A percentile compares a stretch with the other conserved stretches of the same genome.
Evolutionary conservation across 2,329 filamentous ascomycete genomes (phyloP).

Genomic region (Rasamsonia emersonii): DNA sequence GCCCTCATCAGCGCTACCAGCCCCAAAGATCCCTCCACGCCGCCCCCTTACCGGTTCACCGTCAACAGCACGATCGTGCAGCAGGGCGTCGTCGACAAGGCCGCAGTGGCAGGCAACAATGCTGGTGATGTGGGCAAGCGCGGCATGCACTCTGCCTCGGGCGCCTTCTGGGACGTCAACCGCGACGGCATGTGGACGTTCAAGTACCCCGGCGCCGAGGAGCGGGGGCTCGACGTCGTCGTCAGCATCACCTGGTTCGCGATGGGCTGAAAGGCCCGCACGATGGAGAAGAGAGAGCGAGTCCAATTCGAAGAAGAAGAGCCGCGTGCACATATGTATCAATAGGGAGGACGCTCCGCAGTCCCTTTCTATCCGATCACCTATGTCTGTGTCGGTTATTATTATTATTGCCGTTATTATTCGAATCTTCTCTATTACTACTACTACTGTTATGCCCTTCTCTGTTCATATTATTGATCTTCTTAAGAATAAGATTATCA

Average conservation of each 20-base stretch:
- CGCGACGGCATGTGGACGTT: constrained; percentile 47
- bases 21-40: constrained; percentile 23
- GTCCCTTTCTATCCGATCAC: no score
- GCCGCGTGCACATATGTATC: no score
- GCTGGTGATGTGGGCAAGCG: constrained; percentile 64
- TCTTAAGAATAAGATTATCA: no score
- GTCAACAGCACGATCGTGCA: constrained; percentile 98
- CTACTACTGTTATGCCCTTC: no score
- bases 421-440: no score
- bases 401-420: no score
- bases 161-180: constrained; percentile 44
- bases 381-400: no score
- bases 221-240: constrained; percentile 41
- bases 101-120: constrained; percentile 48
- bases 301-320: no score
- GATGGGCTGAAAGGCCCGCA: constrained; percentile 14
- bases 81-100: constrained; percentile 54
- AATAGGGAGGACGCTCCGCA: no score
- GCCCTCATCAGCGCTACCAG: constrained; percentile 34
- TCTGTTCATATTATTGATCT: no score
- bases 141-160: constrained; percentile 51
- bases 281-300: not conserved
- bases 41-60: constrained; percentile 77
- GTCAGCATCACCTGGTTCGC: constrained; percentile 42
- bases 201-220: constrained; percentile 40